phyloP scores from a whole-genome alignment of 176 grass and related monocot genomes.

The Puya raimondii region DNA sequence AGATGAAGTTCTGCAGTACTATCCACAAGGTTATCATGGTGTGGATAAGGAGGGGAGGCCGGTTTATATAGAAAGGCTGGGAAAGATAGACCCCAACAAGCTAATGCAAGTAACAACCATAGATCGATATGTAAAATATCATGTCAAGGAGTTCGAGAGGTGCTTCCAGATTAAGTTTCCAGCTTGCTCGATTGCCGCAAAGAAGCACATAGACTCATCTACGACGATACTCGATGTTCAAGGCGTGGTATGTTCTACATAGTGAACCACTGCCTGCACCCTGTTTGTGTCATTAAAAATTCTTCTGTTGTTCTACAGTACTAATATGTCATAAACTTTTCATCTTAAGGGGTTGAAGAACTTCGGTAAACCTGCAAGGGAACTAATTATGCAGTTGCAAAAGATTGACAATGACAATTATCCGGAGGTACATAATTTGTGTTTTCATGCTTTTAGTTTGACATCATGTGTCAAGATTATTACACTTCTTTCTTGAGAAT shows the following conservation, averaged over 20 bases:
- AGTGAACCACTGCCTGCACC: not conserved
- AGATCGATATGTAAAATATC: slow-evolving; percentile 85
- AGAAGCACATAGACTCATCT: slow-evolving; percentile 20
- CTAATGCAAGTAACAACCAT: slow-evolving; percentile 85
- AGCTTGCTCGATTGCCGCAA: slow-evolving; percentile 23
- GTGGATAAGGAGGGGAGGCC: slow-evolving; percentile 92
- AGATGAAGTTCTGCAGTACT: slow-evolving; percentile 68
- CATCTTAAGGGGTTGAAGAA: slow-evolving; percentile 71
- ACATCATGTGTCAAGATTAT: not conserved
- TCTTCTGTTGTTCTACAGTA: not conserved
- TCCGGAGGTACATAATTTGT: slow-evolving; percentile 62
- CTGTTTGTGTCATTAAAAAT: slow-evolving; percentile 1
- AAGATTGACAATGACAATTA: slow-evolving; percentile 96
- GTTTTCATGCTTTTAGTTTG: not conserved
- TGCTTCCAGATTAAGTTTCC: slow-evolving; percentile 22
- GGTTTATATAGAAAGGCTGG: slow-evolving; percentile 80
- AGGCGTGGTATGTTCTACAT: slow-evolving; percentile 16
- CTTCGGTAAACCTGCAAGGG: slow-evolving; percentile 90
- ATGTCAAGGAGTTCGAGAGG: slow-evolving; percentile 32
- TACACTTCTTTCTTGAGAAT: not conserved
- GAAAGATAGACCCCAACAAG: slow-evolving; percentile 75
- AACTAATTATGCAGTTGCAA: slow-evolving; percentile 79
- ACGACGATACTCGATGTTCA: slow-evolving; percentile 27
- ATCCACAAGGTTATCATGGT: slow-evolving; percentile 97
- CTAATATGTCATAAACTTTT: not conserved